Evolutionary conservation across 2,329 filamentous ascomycete species (phyloP), one percentile per base, ranked within the genome.

Genomic region (Pseudodiploospora longispora): DNA sequence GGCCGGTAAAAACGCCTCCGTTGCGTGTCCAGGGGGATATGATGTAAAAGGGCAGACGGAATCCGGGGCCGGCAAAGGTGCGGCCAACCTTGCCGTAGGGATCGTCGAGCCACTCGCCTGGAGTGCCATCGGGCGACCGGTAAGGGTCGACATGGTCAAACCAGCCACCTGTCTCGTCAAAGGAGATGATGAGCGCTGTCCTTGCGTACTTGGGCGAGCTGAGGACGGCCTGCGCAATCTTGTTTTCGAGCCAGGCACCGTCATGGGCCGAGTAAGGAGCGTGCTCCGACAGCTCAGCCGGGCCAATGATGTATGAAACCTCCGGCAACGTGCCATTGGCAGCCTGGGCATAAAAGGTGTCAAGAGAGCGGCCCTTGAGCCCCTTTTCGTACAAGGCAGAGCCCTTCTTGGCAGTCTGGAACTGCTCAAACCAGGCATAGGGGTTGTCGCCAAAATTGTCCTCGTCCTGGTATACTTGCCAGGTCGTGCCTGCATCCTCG

Each of bases 381-480:
- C 73, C 73, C 29, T 68, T 66, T 38, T 70, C 47, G 30, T 70
- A 62, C 4, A 76, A 61, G 6, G 62, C 58, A 1, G 69, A 70
- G 10, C 59, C 55, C 1, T 55, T 53, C 0, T 55, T 49, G 1
- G 73, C 71, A 0, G 66, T 63, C 47, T 76, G 72, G 55, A 66
- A 77, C 44, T 75, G 71, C 44, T 69, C 43, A 50, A 78, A 78
- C 66, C 72, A 74, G 32, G 72, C 72, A 10, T 74, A 60, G 0
- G 72, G 67, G 53, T 75, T 77, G 53, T 77, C 74, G 36, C 74
- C 72, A 45, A 74, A 75, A 56, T 74, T 75, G 51, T 76, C 65
- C 4, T 32, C 67, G 42, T 71, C 64, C 50, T 75, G 72, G 51
- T 63, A 76, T 2, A 74, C 63, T 33, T 71, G 66, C 74, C 74